phyloP scores from a whole-genome alignment of 2,329 filamentous ascomycete genomes.

The Colletotrichum orbiculare region DNA sequence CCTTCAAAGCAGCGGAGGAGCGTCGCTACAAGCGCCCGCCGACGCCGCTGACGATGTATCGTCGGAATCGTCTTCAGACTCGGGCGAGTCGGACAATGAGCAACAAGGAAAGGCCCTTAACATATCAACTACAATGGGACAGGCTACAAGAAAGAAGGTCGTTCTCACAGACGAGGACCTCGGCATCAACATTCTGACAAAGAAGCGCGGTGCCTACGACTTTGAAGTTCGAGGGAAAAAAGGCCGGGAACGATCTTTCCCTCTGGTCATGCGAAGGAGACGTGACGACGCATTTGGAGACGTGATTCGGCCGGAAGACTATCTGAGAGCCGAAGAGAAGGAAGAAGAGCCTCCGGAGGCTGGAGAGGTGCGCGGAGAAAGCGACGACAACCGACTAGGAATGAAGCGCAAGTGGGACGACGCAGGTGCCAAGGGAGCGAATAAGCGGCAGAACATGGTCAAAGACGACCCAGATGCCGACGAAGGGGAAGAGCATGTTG shows the following conservation, averaged over 20 bases:
- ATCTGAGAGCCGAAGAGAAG: constrained; percentile 89
- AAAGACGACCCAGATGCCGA: constrained; percentile 59
- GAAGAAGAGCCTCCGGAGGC: constrained; percentile 77
- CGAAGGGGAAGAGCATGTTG: constrained; percentile 39
- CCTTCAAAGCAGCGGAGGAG: constrained; percentile 75
- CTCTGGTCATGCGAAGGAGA: constrained; percentile 81
- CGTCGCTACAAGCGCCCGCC: constrained; percentile 74
- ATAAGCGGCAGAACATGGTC: constrained; percentile 69
- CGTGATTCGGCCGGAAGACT: constrained; percentile 92
- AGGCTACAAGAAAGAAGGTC: constrained; percentile 86
- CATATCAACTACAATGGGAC: constrained; percentile 84
- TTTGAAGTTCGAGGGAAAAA: constrained; percentile 93
- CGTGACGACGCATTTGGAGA: constrained; percentile 94
- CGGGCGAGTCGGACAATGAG: constrained; percentile 88
- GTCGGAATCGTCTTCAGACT: constrained; percentile 86
- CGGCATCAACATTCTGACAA: constrained; percentile 89
- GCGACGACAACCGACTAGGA: constrained; percentile 74
- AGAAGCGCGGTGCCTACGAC: constrained; percentile 91
- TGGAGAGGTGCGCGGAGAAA: constrained; percentile 59
- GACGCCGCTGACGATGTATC: constrained; percentile 86
- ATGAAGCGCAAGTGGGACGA: constrained; percentile 97
- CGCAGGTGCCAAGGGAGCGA: constrained; percentile 51
- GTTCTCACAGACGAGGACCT: constrained; percentile 90
- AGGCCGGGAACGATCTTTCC: constrained; percentile 92
- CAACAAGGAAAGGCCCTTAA: constrained; percentile 94